A percentile compares a stretch with the other conserved stretches of the same genome.
Evolutionary conservation across 2,329 filamentous ascomycete species (phyloP).

Genomic region (Trichocomaceae sp.): DNA sequence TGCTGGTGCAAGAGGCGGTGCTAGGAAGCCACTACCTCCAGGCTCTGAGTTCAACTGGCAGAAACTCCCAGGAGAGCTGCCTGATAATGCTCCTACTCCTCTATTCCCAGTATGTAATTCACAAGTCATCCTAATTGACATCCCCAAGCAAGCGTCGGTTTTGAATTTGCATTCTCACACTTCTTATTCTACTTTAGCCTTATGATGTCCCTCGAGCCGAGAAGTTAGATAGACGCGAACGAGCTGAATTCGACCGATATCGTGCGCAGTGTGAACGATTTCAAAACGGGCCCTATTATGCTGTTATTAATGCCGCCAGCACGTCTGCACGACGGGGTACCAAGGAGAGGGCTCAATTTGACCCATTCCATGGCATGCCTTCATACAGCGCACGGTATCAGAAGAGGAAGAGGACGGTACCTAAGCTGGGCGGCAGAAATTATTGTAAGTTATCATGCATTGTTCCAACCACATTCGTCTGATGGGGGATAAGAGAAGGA

Average conservation of each 20-base stretch:
- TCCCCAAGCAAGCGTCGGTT: background rate
- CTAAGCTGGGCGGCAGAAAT: conserved; percentile 47
- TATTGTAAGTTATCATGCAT: conserved; percentile 43
- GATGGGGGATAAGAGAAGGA: background rate
- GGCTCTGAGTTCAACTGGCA: conserved; percentile 40
- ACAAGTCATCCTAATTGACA: background rate
- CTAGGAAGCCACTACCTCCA: conserved; percentile 27
- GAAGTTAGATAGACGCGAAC: conserved; percentile 37
- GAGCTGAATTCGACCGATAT: conserved; percentile 44
- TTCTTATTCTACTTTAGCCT: conserved; percentile 23
- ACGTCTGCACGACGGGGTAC: conserved; percentile 39
- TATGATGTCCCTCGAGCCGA: conserved; percentile 31
- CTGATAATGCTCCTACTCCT: conserved; percentile 40
- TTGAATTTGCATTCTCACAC: background rate
- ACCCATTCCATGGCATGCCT: conserved; percentile 57
- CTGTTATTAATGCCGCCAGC: conserved; percentile 41
- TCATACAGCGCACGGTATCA: conserved; percentile 55
- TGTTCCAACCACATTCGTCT: background rate
- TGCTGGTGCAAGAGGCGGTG: conserved; percentile 31
- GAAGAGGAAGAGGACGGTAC: conserved; percentile 50
- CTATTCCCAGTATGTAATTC: conserved; percentile 40
- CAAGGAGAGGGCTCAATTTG: conserved; percentile 44
- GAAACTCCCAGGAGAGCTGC: conserved; percentile 32
- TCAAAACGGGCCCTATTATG: conserved; percentile 56
- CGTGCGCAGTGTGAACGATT: conserved; percentile 48